Conservation (phyloP, 2,329 filamentous ascomycete genomes). For the Monosporascus sp. region DNA sequence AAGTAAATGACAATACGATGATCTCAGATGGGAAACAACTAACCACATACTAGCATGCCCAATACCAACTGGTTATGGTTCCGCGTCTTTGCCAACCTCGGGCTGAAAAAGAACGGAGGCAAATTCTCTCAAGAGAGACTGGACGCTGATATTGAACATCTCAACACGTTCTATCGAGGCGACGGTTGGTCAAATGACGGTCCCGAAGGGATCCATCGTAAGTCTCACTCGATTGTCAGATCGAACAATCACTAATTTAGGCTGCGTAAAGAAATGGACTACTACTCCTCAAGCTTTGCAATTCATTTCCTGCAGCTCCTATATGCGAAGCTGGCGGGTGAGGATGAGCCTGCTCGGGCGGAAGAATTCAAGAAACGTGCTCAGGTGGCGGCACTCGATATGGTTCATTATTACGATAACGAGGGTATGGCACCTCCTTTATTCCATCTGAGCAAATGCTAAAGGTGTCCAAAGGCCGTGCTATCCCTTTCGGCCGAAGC, state of each 20-base stretch:
- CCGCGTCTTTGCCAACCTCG: slow-evolving; percentile 76
- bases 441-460: neutral
- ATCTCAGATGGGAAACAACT: slow-evolving; percentile 1
- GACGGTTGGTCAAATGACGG: slow-evolving; percentile 81
- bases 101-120: slow-evolving; percentile 68
- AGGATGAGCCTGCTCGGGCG: slow-evolving; percentile 60
- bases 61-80: slow-evolving; percentile 74
- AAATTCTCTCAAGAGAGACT: slow-evolving; percentile 64
- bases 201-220: slow-evolving; percentile 66
- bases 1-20: slow-evolving; percentile 46
- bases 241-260: slow-evolving; percentile 4
- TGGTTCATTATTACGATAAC: slow-evolving; percentile 71
- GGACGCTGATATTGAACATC: slow-evolving; percentile 69
- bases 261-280: slow-evolving; percentile 61
- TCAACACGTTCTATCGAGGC: slow-evolving; percentile 78
- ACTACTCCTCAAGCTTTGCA: slow-evolving; percentile 77
- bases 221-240: slow-evolving; percentile 12
- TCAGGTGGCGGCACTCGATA: slow-evolving; percentile 60
- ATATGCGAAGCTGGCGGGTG: slow-evolving; percentile 66
- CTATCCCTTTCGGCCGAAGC: slow-evolving; percentile 72
- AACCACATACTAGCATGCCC: slow-evolving; percentile 54
- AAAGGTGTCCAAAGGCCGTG: slow-evolving; percentile 38
- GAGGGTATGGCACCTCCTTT: slow-evolving; percentile 36
- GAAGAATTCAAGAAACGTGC: slow-evolving; percentile 66
- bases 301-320: slow-evolving; percentile 76